Evolutionary conservation across 2,329 filamentous ascomycete genomes (phyloP).

Genomic region (Stemphylium beticola): DNA sequence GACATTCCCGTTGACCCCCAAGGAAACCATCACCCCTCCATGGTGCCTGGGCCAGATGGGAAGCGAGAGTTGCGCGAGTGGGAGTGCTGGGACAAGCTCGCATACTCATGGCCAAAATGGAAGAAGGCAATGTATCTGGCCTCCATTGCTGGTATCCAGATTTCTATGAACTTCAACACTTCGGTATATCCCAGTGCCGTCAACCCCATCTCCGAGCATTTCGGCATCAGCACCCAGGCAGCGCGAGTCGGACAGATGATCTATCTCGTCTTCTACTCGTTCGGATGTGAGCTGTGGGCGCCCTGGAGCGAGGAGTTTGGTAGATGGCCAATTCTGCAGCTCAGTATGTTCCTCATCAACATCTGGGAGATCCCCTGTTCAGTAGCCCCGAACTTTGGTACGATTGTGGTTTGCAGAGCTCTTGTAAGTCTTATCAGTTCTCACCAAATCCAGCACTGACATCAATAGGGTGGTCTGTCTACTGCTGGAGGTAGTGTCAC

Average conservation of each 20-base stretch:
- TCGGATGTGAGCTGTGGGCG: conserved; percentile 86
- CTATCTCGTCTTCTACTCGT: conserved; percentile 79
- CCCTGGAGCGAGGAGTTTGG: conserved; percentile 78
- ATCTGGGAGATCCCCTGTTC: conserved; percentile 71
- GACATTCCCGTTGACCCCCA: conserved; percentile 14
- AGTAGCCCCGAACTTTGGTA: conserved; percentile 67
- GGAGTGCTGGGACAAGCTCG: conserved; percentile 56
- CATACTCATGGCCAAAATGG: conserved; percentile 53
- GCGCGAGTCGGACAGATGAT: conserved; percentile 34
- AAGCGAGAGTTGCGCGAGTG: conserved; percentile 44
- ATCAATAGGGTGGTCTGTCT: conserved; percentile 40
- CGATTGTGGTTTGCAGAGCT: conserved; percentile 66
- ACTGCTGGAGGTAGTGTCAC: conserved; percentile 69
- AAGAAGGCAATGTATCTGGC: conserved; percentile 60
- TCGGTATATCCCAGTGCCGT: conserved; percentile 61
- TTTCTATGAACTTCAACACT: conserved; percentile 64
- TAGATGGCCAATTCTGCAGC: conserved; percentile 60
- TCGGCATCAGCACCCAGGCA: conserved; percentile 49
- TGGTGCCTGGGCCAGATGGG: conserved; percentile 15
- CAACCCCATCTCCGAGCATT: conserved; percentile 63
- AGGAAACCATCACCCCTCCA: conserved; percentile 15
- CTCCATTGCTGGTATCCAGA: conserved; percentile 61
- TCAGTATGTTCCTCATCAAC: conserved; percentile 67
- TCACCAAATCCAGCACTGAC: conserved; percentile 64
- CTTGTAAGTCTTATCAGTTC: conserved; percentile 57